Evolutionary conservation across 202 grass and related monocot genomes (phyloP), one percentile per base, ranked within the genome.

Genomic region (Eragrostis tef): DNA sequence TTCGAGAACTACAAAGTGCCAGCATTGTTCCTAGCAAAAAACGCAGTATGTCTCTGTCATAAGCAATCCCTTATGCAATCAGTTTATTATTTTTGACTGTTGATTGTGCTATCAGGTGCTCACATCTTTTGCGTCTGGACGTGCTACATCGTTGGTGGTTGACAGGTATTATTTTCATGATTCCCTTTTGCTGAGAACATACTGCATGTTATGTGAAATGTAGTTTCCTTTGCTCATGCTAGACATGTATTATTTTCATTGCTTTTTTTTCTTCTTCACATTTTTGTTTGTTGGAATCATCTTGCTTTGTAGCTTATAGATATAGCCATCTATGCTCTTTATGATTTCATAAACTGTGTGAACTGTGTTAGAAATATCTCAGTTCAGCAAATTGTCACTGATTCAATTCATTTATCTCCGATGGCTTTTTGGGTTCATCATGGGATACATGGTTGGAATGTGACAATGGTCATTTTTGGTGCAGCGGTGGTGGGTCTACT

Each of bases 1-100:
- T 99, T 99, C 86, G 96, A 99, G 85, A 93, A 83, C 52, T 99
- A 99, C 81, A 96, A 99, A 89, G 93, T 96, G 71, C 96, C 96
- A 15, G 96, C 96, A 7, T 64, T 99, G 41, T 99, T 99, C 79
- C 83, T 99, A 76, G 96, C 96, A 0, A 99, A 93, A 92, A 99
- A 99, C 93, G 96, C 96, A 58, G 96, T 99, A 99, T 87, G 89
- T 67, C 75, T 81, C 78, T 80, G 64, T 86, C 64, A 70, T 58
- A 79, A 75, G 34, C 42, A 42, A 74, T 77, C 10, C n/a, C 64
- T 87, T 17, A 51, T 36, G 56, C 36, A 78, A 56, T 47, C 25
- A 67, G 29, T 85, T 87, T 77, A 14, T 78, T 83, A 61, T 84
- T 67, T 76, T 78, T 79, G 24, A 72, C 84, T 86, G 66, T 68